Percentiles rank a stretch among this genome's conserved stretches.
Evolutionary conservation across 2,329 filamentous ascomycete genomes (phyloP).

Genomic region (Dactylellina cionopaga): DNA sequence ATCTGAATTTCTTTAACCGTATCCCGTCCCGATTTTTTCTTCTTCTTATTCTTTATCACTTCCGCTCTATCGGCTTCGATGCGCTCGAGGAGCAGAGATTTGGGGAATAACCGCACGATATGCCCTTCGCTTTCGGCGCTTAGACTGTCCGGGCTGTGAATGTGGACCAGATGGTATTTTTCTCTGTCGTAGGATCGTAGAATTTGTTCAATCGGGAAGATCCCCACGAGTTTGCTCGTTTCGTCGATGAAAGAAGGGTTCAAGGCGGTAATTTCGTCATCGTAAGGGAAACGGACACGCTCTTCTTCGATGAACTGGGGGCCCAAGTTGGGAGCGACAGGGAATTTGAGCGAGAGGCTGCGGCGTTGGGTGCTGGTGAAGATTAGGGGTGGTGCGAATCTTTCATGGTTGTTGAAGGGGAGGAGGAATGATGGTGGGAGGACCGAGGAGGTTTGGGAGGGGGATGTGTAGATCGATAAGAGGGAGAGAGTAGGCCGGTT

Average conservation of each 20-base stretch:
- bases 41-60: not conserved
- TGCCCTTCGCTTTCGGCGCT: slow-evolving; percentile 40
- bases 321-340: slow-evolving; percentile 34
- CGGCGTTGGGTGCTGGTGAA: slow-evolving; percentile 24
- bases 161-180: slow-evolving; percentile 45
- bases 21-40: slow-evolving; percentile 17
- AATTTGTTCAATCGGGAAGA: slow-evolving; percentile 25
- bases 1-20: slow-evolving; percentile 80
- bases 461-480: slow-evolving; percentile 43
- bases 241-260: slow-evolving; percentile 32
- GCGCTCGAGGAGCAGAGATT: slow-evolving; percentile 7
- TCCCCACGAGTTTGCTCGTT: slow-evolving; percentile 24
- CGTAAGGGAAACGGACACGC: slow-evolving; percentile 42
- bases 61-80: slow-evolving; percentile 20
- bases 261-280: slow-evolving; percentile 44
- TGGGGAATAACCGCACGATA: slow-evolving; percentile 40
- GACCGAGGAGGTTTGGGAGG: not conserved
- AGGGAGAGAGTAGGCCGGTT: slow-evolving; percentile 48
- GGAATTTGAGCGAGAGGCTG: slow-evolving; percentile 14
- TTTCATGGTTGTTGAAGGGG: slow-evolving; percentile 24
- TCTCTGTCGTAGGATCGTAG: slow-evolving; percentile 28
- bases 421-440: slow-evolving; percentile 34
- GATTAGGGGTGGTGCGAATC: not conserved
- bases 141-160: slow-evolving; percentile 19
- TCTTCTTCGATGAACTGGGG: slow-evolving; percentile 42